These are phyloP conservation scores for Apiospora malaysiana DNA, from an alignment of 2,329 filamentous ascomycete genomes.

Conservation along the genomic window DNA sequence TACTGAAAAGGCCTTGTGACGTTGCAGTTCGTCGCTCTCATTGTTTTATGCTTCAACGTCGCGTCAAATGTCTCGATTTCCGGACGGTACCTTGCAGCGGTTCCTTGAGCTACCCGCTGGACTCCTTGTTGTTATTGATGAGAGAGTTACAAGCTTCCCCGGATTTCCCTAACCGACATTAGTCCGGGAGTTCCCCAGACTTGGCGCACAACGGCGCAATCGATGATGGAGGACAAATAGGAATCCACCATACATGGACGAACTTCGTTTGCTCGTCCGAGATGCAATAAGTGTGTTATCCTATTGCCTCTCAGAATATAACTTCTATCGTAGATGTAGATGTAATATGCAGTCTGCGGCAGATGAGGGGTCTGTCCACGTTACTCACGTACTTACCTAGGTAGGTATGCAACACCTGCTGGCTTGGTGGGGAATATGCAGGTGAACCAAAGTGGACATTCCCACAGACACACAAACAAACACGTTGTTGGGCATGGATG, in stretches of 20 bases:
- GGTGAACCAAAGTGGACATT: neutral
- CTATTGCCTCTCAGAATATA: no score
- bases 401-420: neutral
- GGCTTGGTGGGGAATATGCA: slow-evolving; percentile 10
- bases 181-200: neutral
- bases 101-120: neutral
- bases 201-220: neutral
- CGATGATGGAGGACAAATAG: no score
- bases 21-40: no score
- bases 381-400: neutral
- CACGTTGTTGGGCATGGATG: slow-evolving; percentile 13
- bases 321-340: neutral
- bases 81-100: neutral
- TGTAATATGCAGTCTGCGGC: neutral
- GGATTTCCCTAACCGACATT: neutral
- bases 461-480: neutral
- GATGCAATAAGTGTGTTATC: no score
- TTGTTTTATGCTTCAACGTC: neutral
- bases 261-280: no score
- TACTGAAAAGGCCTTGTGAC: no score
- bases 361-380: neutral
- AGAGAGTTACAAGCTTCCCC: neutral
- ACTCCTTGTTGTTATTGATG: neutral
- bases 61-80: neutral
- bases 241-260: neutral